Base-by-base conservation (phyloP, 2,329 filamentous ascomycete genomes). In the Dothiorella sarmentorum region DNA sequence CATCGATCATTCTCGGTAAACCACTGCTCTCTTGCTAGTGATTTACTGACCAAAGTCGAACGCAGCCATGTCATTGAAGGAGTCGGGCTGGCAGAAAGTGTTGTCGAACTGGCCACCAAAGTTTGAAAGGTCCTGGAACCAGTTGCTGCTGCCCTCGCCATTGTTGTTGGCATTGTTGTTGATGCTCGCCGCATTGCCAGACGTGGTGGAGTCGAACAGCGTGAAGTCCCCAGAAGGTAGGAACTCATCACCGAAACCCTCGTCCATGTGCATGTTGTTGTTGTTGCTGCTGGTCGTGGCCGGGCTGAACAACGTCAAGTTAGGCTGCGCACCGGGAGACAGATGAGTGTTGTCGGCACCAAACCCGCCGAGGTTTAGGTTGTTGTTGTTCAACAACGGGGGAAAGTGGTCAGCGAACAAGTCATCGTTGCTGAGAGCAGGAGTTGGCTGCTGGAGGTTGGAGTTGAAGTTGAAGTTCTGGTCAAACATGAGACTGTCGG, bases 261-360 rank as follows among this genome's bases (percentile, higher is more conserved):
- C 87, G 61, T 91, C 87, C 24, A 77, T 63, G 29, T 71, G 73
- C 73, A 85, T 78, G 17, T 77, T 76, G 61, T 85, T 71, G 0
- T 85, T 86, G 27, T n/a, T 51, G 31, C 37, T 35, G 29, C n/a
- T 49, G 29, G 27, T 44, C 20, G 29, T 31, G 40, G 80, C 80
- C 47, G 88, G 85, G 9, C 87, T 88, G 72, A 81, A 88, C 29
- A 90, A 80, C 75, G 89, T 88, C 1, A 85, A 76, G 61, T 87
- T 85, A 33, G 82, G 80, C 65, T 90, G 87, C 4, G 85, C 88
- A 56, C 80, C 79, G 7, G 87, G 87, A 3, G 88, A 91, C 61
- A 90, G 81, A 61, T 89, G 86, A 33, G 72, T 68, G 6, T 73
- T 65, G 35, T 68, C 63, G n/a, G 62, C 43, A 4, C 35, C 38